These are phyloP conservation scores for Mayamaea pseudoterrestris DNA, from an alignment of 108 stramenopile genomes.

Conservation along the genomic window DNA sequence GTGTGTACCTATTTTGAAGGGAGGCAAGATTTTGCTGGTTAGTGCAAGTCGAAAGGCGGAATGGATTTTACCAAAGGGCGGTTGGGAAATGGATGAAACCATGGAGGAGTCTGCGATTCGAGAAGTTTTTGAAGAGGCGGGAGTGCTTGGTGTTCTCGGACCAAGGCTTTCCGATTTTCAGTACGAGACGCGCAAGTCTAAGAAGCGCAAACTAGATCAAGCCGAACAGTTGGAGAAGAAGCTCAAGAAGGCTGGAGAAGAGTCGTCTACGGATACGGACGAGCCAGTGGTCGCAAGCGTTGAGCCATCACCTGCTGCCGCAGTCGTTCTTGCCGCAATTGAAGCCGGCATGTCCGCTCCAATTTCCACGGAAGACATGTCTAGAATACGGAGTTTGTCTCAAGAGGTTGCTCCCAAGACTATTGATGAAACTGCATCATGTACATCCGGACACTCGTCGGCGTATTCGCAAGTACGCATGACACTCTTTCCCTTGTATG, in stretches of 20 bases:
- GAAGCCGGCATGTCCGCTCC: too few relatives aligned
- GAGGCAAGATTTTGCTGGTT: conserved; percentile 67
- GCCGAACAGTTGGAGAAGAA: conserved; percentile 21
- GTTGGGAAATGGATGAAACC: conserved; percentile 88
- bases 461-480: conserved; percentile 45
- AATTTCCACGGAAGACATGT: not conserved
- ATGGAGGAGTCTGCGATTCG: conserved; percentile 78
- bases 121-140: conserved; percentile 87
- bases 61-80: conserved; percentile 94
- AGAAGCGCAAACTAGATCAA: conserved; percentile 45
- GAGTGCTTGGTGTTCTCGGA: conserved; percentile 66
- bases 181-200: conserved; percentile 73
- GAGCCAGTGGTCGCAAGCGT: too few relatives aligned
- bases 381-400: conserved; percentile 1
- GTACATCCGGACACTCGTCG: conserved; percentile 22
- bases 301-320: too few relatives aligned
- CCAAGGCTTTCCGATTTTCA: conserved; percentile 48
- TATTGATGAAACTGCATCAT: conserved; percentile 19
- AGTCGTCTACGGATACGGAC: too few relatives aligned
- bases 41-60: conserved; percentile 62
- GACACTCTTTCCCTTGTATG: conserved; percentile 72
- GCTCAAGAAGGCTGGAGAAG: not conserved
- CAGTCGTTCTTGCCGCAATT: too few relatives aligned
- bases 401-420: not conserved
- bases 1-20: conserved; percentile 54